A percentile compares a stretch with the other conserved stretches of the same genome.
These are phyloP conservation scores for Penicillium maclennaniae DNA, from an alignment of 495 filamentous ascomycete genomes.

Conservation along the genomic window DNA sequence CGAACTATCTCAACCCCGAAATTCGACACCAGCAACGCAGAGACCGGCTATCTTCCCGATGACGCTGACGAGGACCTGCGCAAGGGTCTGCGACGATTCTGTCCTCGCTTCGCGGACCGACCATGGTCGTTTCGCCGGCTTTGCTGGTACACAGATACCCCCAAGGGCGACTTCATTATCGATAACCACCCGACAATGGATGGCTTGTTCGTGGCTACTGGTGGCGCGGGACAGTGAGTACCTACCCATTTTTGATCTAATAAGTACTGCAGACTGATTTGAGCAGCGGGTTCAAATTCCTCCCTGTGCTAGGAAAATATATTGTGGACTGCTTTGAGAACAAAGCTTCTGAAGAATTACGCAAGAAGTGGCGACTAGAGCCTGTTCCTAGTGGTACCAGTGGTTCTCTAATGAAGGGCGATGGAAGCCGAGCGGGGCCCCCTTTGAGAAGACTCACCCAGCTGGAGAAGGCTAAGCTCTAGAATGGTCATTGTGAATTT, in stretches of 20 bases:
- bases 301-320: slow-evolving; percentile 70
- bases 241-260: neutral
- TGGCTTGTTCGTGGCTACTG: slow-evolving; percentile 69
- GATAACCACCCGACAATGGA: slow-evolving; percentile 60
- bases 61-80: slow-evolving; percentile 59
- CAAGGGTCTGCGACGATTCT: slow-evolving; percentile 51
- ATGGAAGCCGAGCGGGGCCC: slow-evolving; percentile 32
- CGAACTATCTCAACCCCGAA: slow-evolving; percentile 27
- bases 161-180: slow-evolving; percentile 70
- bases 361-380: slow-evolving; percentile 56
- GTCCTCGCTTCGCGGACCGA: slow-evolving; percentile 55
- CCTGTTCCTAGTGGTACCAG: slow-evolving; percentile 7
- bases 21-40: slow-evolving; percentile 27
- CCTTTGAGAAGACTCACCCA: slow-evolving; percentile 23
- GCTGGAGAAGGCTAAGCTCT: slow-evolving; percentile 26
- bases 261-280: neutral
- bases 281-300: slow-evolving; percentile 68
- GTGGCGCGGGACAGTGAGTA: slow-evolving; percentile 65
- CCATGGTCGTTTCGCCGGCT: slow-evolving; percentile 49
- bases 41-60: slow-evolving; percentile 38
- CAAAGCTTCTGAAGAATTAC: slow-evolving; percentile 45
- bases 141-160: slow-evolving; percentile 56
- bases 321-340: slow-evolving; percentile 59
- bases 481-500: neutral
- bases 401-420: slow-evolving; percentile 22